phyloP scores from a whole-genome alignment of 1,284 basidiomycete genomes.

The Austroboletus novae-zelandiae region DNA sequence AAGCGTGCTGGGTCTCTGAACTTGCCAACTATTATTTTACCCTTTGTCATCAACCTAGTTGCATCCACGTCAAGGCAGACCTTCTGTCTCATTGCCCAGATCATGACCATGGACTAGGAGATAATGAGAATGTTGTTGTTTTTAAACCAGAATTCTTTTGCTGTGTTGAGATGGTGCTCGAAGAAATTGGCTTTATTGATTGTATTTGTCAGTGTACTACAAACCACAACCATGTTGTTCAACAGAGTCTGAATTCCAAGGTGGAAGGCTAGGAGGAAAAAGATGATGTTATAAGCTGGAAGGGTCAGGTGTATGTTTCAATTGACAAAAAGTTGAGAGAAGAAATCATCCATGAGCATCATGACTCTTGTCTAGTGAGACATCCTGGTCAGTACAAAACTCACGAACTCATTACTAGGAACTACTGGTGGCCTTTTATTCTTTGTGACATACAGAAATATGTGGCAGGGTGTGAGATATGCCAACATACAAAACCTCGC shows the following conservation, averaged over 20 bases:
- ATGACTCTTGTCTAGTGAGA: conserved; percentile 29
- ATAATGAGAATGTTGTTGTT: neutral
- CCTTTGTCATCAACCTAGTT: conserved; percentile 11
- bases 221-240: neutral
- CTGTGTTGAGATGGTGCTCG: neutral
- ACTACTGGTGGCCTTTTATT: conserved; percentile 53
- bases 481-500: too few species aligned
- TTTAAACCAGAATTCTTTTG: too few species aligned
- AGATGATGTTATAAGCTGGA: conserved; percentile 10
- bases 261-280: conserved; percentile 9
- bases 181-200: neutral
- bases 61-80: neutral
- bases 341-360: conserved; percentile 24
- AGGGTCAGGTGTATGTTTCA: conserved; percentile 23
- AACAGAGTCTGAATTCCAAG: neutral
- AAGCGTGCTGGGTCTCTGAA: conserved; percentile 37
- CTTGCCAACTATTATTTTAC: too few species aligned
- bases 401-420: conserved; percentile 29
- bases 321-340: conserved; percentile 15
- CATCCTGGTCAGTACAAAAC: conserved; percentile 45
- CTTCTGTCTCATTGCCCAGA: neutral
- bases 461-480: too few species aligned
- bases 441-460: too few species aligned
- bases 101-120: neutral
- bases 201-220: neutral